Evolutionary conservation across 1,139 yeast species (phyloP).

Genomic region (Pneumocystis wakefieldiae): DNA sequence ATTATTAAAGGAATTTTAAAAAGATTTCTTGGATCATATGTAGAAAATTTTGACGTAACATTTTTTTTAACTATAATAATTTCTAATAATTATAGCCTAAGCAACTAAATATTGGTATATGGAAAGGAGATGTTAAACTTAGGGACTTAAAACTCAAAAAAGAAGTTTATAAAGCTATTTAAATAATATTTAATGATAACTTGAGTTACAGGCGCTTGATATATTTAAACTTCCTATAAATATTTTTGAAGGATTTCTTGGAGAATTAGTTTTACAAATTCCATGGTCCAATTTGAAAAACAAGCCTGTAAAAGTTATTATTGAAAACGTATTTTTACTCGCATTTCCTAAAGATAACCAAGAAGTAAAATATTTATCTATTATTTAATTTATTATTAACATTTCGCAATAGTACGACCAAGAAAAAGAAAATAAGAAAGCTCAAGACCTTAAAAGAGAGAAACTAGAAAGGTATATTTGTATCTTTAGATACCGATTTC

Average conservation of each 20-base stretch:
- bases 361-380: conserved; percentile 14
- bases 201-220: conserved; percentile 45
- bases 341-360: conserved; percentile 55
- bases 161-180: conserved; percentile 27
- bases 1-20: conserved; percentile 34
- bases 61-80: conserved; percentile 2
- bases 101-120: conserved; percentile 85
- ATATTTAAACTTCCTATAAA: conserved; percentile 71
- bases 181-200: neutral
- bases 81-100: conserved; percentile 29
- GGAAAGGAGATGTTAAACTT: conserved; percentile 94
- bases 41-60: conserved; percentile 71
- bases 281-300: conserved; percentile 94
- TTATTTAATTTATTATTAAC: conserved; percentile 20
- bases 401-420: conserved; percentile 32
- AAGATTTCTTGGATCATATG: conserved; percentile 47
- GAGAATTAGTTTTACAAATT: conserved; percentile 75
- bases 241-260: conserved; percentile 83
- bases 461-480: conserved; percentile 58
- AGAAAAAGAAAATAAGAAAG: conserved; percentile 53
- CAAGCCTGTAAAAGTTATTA: conserved; percentile 80
- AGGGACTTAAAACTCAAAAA: conserved; percentile 60
- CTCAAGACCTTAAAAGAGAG: conserved; percentile 49
- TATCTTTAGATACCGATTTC: neutral
- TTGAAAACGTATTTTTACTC: conserved; percentile 72